phyloP scores from a whole-genome alignment of 768 basidiomycete genomes.

The Punctularia strigosozonata region DNA sequence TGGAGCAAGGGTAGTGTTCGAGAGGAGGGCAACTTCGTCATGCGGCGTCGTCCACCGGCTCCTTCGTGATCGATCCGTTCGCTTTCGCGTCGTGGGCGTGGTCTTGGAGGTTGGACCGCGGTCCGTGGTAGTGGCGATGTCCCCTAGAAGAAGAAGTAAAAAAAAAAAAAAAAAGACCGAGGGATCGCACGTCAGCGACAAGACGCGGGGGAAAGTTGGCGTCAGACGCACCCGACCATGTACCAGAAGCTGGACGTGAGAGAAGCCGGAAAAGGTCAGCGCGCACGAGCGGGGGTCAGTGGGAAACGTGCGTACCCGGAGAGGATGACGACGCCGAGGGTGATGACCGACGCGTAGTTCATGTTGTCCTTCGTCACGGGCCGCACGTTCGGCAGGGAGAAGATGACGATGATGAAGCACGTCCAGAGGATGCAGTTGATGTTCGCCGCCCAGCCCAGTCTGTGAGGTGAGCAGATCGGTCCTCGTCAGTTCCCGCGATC shows the following conservation, averaged over 20 bases:
- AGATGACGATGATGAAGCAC: conserved; percentile 55
- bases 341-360: conserved; percentile 69
- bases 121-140: conserved; percentile 16
- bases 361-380: conserved; percentile 66
- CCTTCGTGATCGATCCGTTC: neutral
- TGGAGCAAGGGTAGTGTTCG: neutral
- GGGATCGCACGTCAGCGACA: conserved; percentile 4
- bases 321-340: conserved; percentile 20
- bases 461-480: no score
- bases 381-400: conserved; percentile 55
- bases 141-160: conserved; percentile 3
- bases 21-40: neutral
- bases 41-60: neutral
- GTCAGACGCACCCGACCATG: conserved; percentile 10
- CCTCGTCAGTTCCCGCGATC: no score
- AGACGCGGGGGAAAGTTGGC: conserved; percentile 1
- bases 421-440: conserved; percentile 59
- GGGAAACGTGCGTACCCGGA: conserved; percentile 14
- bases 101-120: conserved; percentile 9
- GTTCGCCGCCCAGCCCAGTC: conserved; percentile 54
- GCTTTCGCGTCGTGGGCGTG: neutral
- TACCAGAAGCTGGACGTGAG: conserved; percentile 14
- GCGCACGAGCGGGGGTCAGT: neutral
- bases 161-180: neutral
- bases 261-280: neutral